These are phyloP conservation scores for Penicillium diatomitis DNA, from an alignment of 495 filamentous ascomycete genomes.

Conservation along the genomic window DNA sequence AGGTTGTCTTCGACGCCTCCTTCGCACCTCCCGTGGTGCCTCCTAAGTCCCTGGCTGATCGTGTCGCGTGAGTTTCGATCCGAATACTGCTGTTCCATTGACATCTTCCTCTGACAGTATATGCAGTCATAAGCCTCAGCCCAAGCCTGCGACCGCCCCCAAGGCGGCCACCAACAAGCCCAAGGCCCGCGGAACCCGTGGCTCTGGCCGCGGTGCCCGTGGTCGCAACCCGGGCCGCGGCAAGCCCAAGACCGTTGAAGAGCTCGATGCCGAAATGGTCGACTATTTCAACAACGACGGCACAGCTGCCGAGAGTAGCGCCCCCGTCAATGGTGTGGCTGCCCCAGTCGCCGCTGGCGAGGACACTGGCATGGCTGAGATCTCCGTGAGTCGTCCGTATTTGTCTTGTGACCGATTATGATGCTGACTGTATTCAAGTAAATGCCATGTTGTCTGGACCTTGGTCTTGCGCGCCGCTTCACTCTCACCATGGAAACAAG, in stretches of 20 bases:
- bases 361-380: slow-evolving; percentile 47
- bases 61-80: slow-evolving; percentile 56
- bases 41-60: slow-evolving; percentile 73
- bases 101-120: background rate
- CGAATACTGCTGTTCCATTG: background rate
- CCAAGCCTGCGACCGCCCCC: slow-evolving; percentile 70
- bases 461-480: slow-evolving; percentile 1
- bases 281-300: slow-evolving; percentile 64
- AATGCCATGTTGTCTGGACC: slow-evolving; percentile 3
- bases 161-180: slow-evolving; percentile 40
- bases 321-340: slow-evolving; percentile 33
- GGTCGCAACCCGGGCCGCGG: slow-evolving; percentile 42
- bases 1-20: slow-evolving; percentile 74
- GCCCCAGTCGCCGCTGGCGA: slow-evolving; percentile 27
- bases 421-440: slow-evolving; percentile 13
- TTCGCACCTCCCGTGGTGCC: slow-evolving; percentile 55
- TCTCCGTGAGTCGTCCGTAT: slow-evolving; percentile 29
- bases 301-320: slow-evolving; percentile 27
- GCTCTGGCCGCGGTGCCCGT: slow-evolving; percentile 14
- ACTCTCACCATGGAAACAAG: background rate
- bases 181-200: slow-evolving; percentile 5
- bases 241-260: slow-evolving; percentile 82
- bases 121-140: slow-evolving; percentile 58
- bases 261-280: slow-evolving; percentile 88
- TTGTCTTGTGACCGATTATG: background rate